Evolutionary conservation across 2,329 filamentous ascomycete species (phyloP).

Genomic region (Fusarium sp.): DNA sequence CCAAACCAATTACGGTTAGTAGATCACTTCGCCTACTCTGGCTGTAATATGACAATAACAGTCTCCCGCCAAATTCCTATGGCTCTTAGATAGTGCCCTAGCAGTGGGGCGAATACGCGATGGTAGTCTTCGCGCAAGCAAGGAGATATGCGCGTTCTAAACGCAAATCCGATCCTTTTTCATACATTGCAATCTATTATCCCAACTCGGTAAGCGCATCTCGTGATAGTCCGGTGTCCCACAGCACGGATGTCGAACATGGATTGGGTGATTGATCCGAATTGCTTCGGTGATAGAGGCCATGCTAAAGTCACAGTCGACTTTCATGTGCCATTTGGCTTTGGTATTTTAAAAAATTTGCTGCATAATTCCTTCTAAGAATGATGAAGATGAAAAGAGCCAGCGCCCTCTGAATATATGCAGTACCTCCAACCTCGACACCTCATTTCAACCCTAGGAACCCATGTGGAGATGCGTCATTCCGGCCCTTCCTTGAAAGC

Average conservation of each 20-base stretch:
- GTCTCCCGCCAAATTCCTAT: too few relatives aligned
- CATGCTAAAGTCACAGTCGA: too few relatives aligned
- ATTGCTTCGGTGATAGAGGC: not conserved
- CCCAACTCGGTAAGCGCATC: conserved; percentile 18
- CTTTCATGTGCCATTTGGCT: not conserved
- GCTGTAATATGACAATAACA: too few relatives aligned
- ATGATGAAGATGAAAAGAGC: not conserved
- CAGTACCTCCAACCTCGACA: not conserved
- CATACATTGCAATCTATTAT: conserved; percentile 14
- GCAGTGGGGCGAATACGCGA: too few relatives aligned
- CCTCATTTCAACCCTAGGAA: not conserved
- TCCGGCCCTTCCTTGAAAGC: conserved; percentile 11
- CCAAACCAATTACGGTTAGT: too few relatives aligned
- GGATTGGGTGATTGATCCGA: not conserved
- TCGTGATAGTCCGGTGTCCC: not conserved
- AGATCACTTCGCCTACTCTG: too few relatives aligned
- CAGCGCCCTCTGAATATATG: not conserved
- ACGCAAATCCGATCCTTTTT: not conserved
- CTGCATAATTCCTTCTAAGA: not conserved
- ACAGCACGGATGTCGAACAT: not conserved
- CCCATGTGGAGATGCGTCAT: conserved; percentile 5
- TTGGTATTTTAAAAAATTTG: not conserved
- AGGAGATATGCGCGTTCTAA: not conserved
- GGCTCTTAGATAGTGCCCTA: too few relatives aligned
- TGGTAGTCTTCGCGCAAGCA: too few relatives aligned